Evolutionary conservation across 1,284 basidiomycete genomes (phyloP), one percentile per base, ranked within the genome.

Genomic region (Malassezia equina): DNA sequence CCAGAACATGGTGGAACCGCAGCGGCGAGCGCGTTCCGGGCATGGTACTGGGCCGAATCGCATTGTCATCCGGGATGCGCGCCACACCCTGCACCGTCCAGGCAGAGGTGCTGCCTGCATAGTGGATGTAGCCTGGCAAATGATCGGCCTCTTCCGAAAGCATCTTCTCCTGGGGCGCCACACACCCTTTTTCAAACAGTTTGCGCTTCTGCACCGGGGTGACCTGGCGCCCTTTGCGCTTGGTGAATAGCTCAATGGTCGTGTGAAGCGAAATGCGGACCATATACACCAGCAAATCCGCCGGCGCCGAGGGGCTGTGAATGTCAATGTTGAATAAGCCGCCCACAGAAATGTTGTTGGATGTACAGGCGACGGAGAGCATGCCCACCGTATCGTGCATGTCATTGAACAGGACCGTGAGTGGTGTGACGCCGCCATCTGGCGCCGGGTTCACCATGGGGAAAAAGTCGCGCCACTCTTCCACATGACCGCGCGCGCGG

Each of bases 241-340:
- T 60, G 24, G 67, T 70, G 27, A 52, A 52, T 21, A 74, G 59
- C 51, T 74, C 71, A 47, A 71, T 71, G 4, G 59, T 67, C 1
- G 70, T 74, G 44, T 72, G 64, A 19, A 74, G 62, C 12, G 67
- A 69, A 1, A 74, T 61, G 12, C 71, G 58, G 15, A 72, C 70
- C 5, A 74, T 64, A 47, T 70, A 74, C 29, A 74, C 71, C 17
- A 71, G 66, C 41, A 74, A 57, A 32, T 74, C 71, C 1, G 42
- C 12, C 2, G 71, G 70, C 11, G 71, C 66, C 9, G 55, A 63
- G 6, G 71, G 71, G 2, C 67, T 69, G 60, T 72, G 68, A 36
- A 74, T 65, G 48, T 74, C 71, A 41, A 74, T 65, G 54, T 74
- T 72, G 59, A 74, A 72, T 17, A 74, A 60, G 17, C 71, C 70